Base-by-base conservation (phyloP, 495 filamentous ascomycete genomes). In the Talaromyces proteolyticus region DNA sequence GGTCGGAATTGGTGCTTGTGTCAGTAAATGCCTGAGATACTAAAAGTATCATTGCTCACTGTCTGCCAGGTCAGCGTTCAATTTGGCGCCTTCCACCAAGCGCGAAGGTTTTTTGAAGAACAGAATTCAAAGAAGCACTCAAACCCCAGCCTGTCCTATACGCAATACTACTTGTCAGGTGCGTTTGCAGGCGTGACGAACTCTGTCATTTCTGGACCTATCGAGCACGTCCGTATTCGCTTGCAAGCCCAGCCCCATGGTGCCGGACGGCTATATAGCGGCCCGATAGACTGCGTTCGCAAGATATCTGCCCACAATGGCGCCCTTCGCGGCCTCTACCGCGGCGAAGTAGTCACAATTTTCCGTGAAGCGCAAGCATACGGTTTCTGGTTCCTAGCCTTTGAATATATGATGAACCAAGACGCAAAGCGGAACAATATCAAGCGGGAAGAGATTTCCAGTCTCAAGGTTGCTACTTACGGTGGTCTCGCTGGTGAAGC, bases 181-280 rank as follows among this genome's bases (percentile, higher is more conserved):
- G 89, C 92, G 44, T 91, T 94, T 63, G 93, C 93, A 19, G 93
- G 93, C 56, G 67, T 98, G 47, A 85, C 92, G 59, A 98, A 98
- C 73, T 85, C 80, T 11, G 74, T 91, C 10, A 81, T 97, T 58
- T 95, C 91, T 0, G 82, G 83, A 0, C 93, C 93, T 7, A 96
- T 98, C 66, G 93, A 98, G 70, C 94, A 98, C 69, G 85, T 98
- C 56, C 86, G 93, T 66, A 98, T 98, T 69, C 82, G 93, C n/a
- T 73, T 98, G 56, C 93, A 98, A 67, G 94, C 94, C 12, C 93
- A 98, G 69, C 93, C 93, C 2, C 93, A 97, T 68, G 89, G 87
- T 10, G 79, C 81, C 8, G 73, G 56, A 19, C 76, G 87, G 5
- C 76, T 98, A 19, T 98, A 97, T 75, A 62, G 57, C 16, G 93